Evolutionary conservation across 352 stramenopile genomes (phyloP).

Genomic region (Phytophthora lateralis): DNA sequence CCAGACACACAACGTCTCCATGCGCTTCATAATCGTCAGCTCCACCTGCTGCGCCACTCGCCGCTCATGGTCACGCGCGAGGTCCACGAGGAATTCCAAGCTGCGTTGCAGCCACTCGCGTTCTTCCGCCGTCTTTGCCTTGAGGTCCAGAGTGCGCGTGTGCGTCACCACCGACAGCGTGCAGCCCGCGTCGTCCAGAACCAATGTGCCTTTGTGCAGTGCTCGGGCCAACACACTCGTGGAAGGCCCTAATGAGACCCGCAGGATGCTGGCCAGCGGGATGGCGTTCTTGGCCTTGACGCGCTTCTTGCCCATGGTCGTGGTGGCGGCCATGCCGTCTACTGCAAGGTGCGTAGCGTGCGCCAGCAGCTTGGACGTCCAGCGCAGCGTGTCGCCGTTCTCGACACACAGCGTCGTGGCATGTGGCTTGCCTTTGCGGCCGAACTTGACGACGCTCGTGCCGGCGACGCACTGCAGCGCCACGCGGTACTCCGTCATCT

Average conservation of each 20-base stretch:
- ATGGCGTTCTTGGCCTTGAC: conserved; percentile 67
- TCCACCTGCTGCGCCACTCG: conserved; percentile 81
- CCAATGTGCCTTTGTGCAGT: conserved; percentile 71
- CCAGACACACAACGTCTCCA: conserved; percentile 71
- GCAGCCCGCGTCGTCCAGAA: conserved; percentile 62
- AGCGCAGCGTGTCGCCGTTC: conserved; percentile 79
- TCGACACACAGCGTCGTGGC: conserved; percentile 74
- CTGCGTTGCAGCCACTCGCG: conserved; percentile 81
- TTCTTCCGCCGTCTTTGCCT: conserved; percentile 67
- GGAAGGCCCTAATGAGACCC: conserved; percentile 55
- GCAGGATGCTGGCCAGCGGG: conserved; percentile 58
- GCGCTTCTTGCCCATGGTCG: conserved; percentile 53
- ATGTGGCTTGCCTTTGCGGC: conserved; percentile 81
- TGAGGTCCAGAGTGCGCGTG: conserved; percentile 79
- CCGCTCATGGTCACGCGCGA: conserved; percentile 76
- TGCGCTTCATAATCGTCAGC: conserved; percentile 85
- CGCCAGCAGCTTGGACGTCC: conserved; percentile 76
- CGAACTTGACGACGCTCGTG: conserved; percentile 77
- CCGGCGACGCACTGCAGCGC: conserved; percentile 80
- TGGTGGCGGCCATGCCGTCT: conserved; percentile 36
- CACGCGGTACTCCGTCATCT: conserved; percentile 87
- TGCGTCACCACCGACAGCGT: conserved; percentile 78
- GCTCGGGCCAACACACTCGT: conserved; percentile 73
- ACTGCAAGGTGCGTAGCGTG: conserved; percentile 40
- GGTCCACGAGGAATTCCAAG: conserved; percentile 70